Conservation (phyloP, 805 yeast species). For the Saccharomyces eubayanus region DNA sequence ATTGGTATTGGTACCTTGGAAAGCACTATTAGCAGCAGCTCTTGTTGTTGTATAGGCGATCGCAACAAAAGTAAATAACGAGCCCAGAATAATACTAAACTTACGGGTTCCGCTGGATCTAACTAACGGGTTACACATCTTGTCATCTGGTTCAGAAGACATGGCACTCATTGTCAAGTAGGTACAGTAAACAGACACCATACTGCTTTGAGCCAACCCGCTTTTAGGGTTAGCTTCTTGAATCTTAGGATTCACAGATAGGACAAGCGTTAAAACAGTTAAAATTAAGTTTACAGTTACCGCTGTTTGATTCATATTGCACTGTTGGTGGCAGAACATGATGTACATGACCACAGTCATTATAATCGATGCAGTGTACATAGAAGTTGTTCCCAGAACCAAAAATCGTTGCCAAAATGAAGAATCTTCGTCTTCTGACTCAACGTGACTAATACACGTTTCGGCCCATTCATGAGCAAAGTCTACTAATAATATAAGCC, state of each 20-base stretch:
- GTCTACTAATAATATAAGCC: constrained; percentile 82
- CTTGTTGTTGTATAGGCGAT: constrained; percentile 95
- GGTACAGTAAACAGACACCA: constrained; percentile 91
- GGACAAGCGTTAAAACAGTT: constrained; percentile 50
- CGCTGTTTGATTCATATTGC: constrained; percentile 84
- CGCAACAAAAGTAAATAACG: constrained; percentile 87
- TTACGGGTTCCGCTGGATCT: constrained; percentile 87
- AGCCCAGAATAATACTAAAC: constrained; percentile 79
- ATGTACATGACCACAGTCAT: constrained; percentile 75
- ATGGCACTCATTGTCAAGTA: constrained; percentile 88
- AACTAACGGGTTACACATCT: constrained; percentile 81
- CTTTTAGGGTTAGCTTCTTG: constrained; percentile 93
- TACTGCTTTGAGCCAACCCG: constrained; percentile 92
- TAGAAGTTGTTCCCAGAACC: constrained; percentile 76
- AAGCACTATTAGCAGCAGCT: constrained; percentile 79
- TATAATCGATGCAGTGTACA: constrained; percentile 68
- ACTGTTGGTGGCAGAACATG: constrained; percentile 72
- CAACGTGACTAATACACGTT: constrained; percentile 83
- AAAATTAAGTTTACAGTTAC: constrained; percentile 68
- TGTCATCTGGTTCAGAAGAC: constrained; percentile 94
- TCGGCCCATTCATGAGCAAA: constrained; percentile 99
- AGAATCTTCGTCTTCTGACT: constrained; percentile 56
- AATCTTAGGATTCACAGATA: constrained; percentile 72
- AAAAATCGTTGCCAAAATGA: constrained; percentile 70
- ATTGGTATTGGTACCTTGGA: constrained; percentile 37